Evolutionary conservation across 1,139 yeast species (phyloP).

Genomic region (Candida frijolesensis): DNA sequence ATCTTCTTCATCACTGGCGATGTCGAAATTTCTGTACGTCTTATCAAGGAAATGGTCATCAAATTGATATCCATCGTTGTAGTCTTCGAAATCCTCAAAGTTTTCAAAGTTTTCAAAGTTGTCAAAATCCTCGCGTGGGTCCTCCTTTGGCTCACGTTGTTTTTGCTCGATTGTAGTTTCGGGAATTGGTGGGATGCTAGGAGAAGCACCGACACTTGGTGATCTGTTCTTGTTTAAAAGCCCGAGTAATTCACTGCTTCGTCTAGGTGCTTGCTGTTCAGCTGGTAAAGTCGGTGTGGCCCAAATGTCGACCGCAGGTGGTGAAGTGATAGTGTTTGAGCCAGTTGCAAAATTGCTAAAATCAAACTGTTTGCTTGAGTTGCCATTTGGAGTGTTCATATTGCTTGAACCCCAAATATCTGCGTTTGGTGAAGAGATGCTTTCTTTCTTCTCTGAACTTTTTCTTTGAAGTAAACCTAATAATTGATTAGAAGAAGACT

Average conservation of each 20-base stretch:
- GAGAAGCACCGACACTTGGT: neutral
- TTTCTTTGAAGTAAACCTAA: slow-evolving; percentile 22
- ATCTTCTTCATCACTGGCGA: slow-evolving; percentile 39
- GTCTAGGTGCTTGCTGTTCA: neutral
- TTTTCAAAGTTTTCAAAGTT: slow-evolving; percentile 39
- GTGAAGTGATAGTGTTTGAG: neutral
- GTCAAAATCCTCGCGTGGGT: slow-evolving; percentile 7
- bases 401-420: slow-evolving; percentile 7
- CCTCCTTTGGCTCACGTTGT: neutral
- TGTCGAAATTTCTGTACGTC: slow-evolving; percentile 25
- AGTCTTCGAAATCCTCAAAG: slow-evolving; percentile 39
- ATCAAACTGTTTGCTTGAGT: neutral
- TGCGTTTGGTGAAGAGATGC: slow-evolving; percentile 3
- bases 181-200: neutral
- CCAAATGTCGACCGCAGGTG: neutral
- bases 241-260: slow-evolving; percentile 5
- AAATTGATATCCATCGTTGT: slow-evolving; percentile 27
- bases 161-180: neutral
- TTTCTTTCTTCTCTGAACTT: slow-evolving; percentile 3
- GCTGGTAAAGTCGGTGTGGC: neutral
- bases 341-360: neutral
- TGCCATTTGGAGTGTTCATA: neutral
- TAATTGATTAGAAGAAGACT: slow-evolving; percentile 18
- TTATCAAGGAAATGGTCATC: slow-evolving; percentile 15
- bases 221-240: slow-evolving; percentile 5